A percentile compares a stretch with the other conserved stretches of the same genome.
Evolutionary conservation across 78 protist genomes (phyloP).

Genomic region (Tieghemostelium lacteum): DNA sequence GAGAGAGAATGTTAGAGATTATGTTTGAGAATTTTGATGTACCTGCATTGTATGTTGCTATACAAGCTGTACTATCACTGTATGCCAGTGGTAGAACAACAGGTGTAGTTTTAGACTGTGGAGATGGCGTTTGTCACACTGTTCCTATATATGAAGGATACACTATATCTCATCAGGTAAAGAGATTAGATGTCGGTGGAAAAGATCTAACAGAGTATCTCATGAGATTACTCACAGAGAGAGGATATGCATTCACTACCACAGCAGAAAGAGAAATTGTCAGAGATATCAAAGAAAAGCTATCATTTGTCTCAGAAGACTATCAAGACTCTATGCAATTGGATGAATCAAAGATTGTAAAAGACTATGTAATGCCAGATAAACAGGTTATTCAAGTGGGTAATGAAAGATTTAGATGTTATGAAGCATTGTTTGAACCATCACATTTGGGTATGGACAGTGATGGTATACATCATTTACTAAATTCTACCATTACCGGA

Average conservation of each 20-base stretch:
- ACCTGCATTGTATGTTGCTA: constrained; percentile 96
- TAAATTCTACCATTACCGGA: constrained; percentile 84
- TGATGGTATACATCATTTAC: constrained; percentile 84
- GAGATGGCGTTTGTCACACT: constrained; percentile 97
- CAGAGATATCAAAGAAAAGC: constrained; percentile 95
- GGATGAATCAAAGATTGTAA: constrained; percentile 48
- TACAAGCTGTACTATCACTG: constrained; percentile 96
- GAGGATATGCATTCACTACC: constrained; percentile 97
- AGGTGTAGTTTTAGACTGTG: constrained; percentile 98
- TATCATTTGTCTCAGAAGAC: constrained; percentile 77
- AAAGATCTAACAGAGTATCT: constrained; percentile 95
- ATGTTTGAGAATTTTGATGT: constrained; percentile 97
- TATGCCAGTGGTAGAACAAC: constrained; percentile 94
- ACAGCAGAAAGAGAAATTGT: constrained; percentile 98
- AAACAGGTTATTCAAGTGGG: constrained; percentile 93
- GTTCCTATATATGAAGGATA: constrained; percentile 98
- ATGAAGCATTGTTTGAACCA: constrained; percentile 97
- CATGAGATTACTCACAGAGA: constrained; percentile 92
- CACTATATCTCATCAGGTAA: constrained; percentile 93
- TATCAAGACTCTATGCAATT: not conserved
- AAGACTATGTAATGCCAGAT: constrained; percentile 92
- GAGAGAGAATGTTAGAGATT: constrained; percentile 96
- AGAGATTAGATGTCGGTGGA: constrained; percentile 95
- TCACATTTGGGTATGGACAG: constrained; percentile 91
- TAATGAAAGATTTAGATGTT: constrained; percentile 92